A percentile compares a stretch with the other conserved stretches of the same genome.
These are phyloP conservation scores for Hansfordia pulvinata DNA, from an alignment of 2,329 filamentous ascomycete species.

Conservation along the genomic window DNA sequence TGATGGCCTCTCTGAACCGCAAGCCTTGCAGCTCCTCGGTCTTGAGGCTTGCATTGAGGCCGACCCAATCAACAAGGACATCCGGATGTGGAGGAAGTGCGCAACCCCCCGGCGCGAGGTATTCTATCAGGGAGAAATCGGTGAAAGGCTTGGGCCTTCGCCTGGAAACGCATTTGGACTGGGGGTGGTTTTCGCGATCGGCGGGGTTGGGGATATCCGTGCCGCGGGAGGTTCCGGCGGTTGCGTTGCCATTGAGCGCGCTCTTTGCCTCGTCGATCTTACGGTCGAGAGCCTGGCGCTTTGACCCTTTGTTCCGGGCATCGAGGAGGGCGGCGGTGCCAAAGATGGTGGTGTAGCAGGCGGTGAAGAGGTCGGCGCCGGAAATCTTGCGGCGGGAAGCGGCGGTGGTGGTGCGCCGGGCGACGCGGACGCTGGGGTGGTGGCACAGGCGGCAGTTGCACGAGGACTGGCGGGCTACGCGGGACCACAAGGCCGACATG, in stretches of 20 bases:
- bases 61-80: constrained; percentile 1
- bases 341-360: constrained; percentile 55
- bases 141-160: no score
- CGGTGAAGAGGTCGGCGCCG: constrained; percentile 44
- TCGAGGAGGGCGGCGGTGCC: constrained; percentile 52
- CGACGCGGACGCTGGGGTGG: constrained; percentile 30
- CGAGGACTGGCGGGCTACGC: constrained; percentile 43
- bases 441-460: constrained; percentile 52
- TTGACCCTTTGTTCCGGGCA: constrained; percentile 40
- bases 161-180: neutral
- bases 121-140: neutral
- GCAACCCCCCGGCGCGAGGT: no score
- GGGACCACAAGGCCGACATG: constrained; percentile 60
- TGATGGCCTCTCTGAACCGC: neutral
- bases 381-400: constrained; percentile 33
- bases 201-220: no score
- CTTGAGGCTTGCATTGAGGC: no score
- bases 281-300: constrained; percentile 45
- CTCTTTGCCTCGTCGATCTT: constrained; percentile 41
- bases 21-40: no score
- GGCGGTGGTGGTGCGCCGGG: constrained; percentile 35
- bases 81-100: no score
- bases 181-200: neutral
- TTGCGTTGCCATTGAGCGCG: constrained; percentile 23
- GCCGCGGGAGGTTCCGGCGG: neutral